A percentile compares a stretch with the other conserved stretches of the same genome.
Conservation (phyloP, 2,329 filamentous ascomycete species). For the Penicillium rolfsii region DNA sequence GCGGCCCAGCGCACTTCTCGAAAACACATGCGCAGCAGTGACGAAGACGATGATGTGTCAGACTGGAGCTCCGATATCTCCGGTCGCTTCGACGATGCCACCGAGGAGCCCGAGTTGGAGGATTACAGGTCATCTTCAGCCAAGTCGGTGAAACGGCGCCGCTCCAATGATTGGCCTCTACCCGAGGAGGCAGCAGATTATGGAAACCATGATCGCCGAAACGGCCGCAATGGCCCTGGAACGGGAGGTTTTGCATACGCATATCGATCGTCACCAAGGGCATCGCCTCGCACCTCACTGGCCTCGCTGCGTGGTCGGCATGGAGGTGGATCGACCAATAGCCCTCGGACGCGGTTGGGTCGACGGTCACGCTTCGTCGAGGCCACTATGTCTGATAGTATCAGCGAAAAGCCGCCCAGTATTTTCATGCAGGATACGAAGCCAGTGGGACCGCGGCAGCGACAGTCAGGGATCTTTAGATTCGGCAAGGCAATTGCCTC, state of each 20-base stretch:
- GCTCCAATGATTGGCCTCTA: slow-evolving; percentile 52
- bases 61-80: slow-evolving; percentile 40
- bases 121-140: slow-evolving; percentile 26
- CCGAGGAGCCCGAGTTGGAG: slow-evolving; percentile 34
- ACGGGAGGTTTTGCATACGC: slow-evolving; percentile 1
- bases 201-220: slow-evolving; percentile 20
- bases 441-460: slow-evolving; percentile 28
- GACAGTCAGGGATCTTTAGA: slow-evolving; percentile 55
- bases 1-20: slow-evolving; percentile 30
- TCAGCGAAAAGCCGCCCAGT: slow-evolving; percentile 70
- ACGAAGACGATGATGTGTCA: slow-evolving; percentile 22
- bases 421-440: slow-evolving; percentile 60
- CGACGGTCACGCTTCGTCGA: slow-evolving; percentile 71
- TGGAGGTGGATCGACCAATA: slow-evolving; percentile 20
- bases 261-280: slow-evolving; percentile 23
- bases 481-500: slow-evolving; percentile 60
- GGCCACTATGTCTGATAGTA: slow-evolving; percentile 83
- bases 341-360: slow-evolving; percentile 42
- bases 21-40: slow-evolving; percentile 35
- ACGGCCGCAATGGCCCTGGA: slow-evolving; percentile 15
- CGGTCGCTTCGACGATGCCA: slow-evolving; percentile 41
- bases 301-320: slow-evolving; percentile 25
- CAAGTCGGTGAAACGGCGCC: slow-evolving; percentile 48
- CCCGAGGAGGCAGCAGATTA: slow-evolving; percentile 30
- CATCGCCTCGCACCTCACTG: slow-evolving; percentile 25